phyloP scores from a whole-genome alignment of 805 yeast genomes.

The Schwanniomyces vanrijiae region DNA sequence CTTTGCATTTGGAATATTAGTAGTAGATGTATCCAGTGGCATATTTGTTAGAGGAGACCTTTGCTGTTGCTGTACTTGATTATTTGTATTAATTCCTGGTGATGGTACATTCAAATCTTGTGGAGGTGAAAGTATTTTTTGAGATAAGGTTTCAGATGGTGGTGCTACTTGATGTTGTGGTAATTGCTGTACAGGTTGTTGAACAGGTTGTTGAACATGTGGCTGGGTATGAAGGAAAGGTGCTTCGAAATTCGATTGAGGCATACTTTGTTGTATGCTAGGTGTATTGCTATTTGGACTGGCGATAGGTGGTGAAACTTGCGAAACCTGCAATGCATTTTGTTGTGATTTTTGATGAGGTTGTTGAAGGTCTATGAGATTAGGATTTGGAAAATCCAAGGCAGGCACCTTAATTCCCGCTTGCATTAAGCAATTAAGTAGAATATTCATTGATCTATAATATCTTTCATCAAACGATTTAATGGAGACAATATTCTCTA shows the following conservation, averaged over 20 bases:
- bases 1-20: conserved; percentile 39
- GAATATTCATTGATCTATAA: conserved; percentile 48
- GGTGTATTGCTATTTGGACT: conserved; percentile 7
- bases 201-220: conserved; percentile 1
- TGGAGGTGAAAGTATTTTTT: conserved; percentile 15
- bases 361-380: conserved; percentile 12
- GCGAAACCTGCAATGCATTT: conserved; percentile 9
- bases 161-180: conserved; percentile 6
- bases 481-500: conserved; percentile 59
- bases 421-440: conserved; percentile 50
- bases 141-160: conserved; percentile 10
- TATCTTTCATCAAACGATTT: conserved; percentile 59
- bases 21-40: conserved; percentile 13
- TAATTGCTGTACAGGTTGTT: conserved; percentile 4
- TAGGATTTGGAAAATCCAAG: conserved; percentile 52
- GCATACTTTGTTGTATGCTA: neutral
- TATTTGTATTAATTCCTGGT: conserved; percentile 9
- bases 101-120: conserved; percentile 11
- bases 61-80: neutral
- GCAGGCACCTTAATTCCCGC: conserved; percentile 71
- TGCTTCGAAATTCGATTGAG: conserved; percentile 5
- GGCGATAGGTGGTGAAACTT: conserved; percentile 7
- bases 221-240: neutral
- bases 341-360: conserved; percentile 1
- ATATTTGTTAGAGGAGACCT: neutral